Evolutionary conservation across 2,329 filamentous ascomycete species (phyloP).

Genomic region (Colletotrichum musicola): DNA sequence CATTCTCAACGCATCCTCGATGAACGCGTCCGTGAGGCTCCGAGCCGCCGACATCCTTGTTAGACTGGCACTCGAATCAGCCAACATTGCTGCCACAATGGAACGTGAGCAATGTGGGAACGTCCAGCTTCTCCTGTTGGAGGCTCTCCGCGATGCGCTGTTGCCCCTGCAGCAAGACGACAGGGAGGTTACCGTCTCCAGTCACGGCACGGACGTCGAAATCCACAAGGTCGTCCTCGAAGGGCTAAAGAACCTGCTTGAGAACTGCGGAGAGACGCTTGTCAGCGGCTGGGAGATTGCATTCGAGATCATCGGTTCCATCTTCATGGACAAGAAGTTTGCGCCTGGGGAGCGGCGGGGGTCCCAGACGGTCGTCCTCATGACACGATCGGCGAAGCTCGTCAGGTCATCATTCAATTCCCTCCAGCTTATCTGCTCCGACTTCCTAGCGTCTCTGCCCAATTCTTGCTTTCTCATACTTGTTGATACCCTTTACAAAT

Average conservation of each 20-base stretch:
- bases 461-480: conserved; percentile 80
- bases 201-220: conserved; percentile 76
- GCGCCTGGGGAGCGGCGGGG: conserved; percentile 50
- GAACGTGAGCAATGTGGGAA: conserved; percentile 64
- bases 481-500: conserved; percentile 89
- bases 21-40: conserved; percentile 65
- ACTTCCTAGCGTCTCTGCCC: conserved; percentile 83
- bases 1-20: conserved; percentile 61
- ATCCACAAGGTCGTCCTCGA: conserved; percentile 86
- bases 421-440: conserved; percentile 91
- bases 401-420: conserved; percentile 91
- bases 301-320: conserved; percentile 86
- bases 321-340: conserved; percentile 69
- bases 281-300: conserved; percentile 86
- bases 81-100: conserved; percentile 66
- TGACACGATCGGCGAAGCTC: conserved; percentile 76
- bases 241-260: conserved; percentile 83
- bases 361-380: conserved; percentile 51
- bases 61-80: conserved; percentile 68
- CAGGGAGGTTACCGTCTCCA: conserved; percentile 66
- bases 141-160: conserved; percentile 74
- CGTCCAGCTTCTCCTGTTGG: conserved; percentile 80
- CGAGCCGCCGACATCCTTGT: conserved; percentile 76
- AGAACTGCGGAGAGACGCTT: conserved; percentile 88
- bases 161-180: conserved; percentile 67